Conservation (phyloP, 257 asterid species). For the Nicotiana tabacum region DNA sequence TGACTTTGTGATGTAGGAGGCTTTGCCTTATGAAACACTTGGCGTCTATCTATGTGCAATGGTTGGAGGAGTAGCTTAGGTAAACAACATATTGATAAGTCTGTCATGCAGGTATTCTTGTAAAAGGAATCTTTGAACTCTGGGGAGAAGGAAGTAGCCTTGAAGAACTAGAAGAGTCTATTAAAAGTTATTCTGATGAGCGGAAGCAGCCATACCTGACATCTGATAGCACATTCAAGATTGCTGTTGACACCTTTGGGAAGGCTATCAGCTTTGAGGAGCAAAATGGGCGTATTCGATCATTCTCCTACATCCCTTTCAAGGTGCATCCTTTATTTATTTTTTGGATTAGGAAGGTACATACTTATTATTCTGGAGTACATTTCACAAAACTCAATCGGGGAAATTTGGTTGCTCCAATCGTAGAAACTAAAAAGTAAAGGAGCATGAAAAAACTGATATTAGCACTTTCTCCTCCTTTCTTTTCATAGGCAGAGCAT, state of each 20-base stretch:
- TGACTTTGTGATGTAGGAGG: too few species aligned
- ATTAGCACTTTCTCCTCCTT: background rate
- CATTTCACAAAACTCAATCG: background rate
- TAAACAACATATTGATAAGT: background rate
- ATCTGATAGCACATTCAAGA: conserved; percentile 72
- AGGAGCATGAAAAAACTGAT: background rate
- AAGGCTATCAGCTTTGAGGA: conserved; percentile 67
- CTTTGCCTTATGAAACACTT: background rate
- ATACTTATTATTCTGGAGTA: background rate
- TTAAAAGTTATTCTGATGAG: conserved; percentile 61
- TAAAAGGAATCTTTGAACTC: conserved; percentile 88
- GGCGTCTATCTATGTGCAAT: background rate
- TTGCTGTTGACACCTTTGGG: conserved; percentile 77
- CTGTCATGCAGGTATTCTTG: conserved; percentile 68
- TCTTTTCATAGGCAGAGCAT: background rate
- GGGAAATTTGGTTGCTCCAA: background rate
- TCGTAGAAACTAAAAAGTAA: background rate
- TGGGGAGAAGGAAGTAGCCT: conserved; percentile 90
- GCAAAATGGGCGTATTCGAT: conserved; percentile 62
- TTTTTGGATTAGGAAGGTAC: conserved; percentile 19
- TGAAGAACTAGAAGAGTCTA: conserved; percentile 81
- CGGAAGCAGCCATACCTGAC: conserved; percentile 58
- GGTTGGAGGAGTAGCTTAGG: background rate
- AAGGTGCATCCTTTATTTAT: conserved; percentile 35
- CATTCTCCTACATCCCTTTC: conserved; percentile 69